These are phyloP conservation scores for Lagerstroemia speciosa DNA, from an alignment of 345 rosid species.

Conservation along the genomic window DNA sequence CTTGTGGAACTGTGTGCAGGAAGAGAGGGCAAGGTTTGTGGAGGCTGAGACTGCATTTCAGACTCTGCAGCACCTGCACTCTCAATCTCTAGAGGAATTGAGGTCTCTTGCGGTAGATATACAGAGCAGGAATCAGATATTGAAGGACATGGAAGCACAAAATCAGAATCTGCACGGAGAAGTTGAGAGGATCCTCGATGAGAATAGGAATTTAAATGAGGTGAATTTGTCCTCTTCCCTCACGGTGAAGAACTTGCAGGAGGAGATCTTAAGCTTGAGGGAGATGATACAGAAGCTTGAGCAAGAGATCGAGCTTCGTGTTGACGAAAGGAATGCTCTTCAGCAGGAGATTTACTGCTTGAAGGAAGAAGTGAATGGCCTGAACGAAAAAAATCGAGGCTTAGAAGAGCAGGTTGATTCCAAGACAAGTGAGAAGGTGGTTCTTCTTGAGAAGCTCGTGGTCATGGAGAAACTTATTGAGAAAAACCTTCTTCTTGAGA, in stretches of 20 bases:
- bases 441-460: conserved; percentile 57
- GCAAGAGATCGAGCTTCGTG: conserved; percentile 80
- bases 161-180: conserved; percentile 52
- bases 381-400: conserved; percentile 52
- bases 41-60: conserved; percentile 99
- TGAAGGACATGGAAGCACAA: conserved; percentile 58
- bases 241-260: conserved; percentile 59
- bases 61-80: conserved; percentile 83
- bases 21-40: conserved; percentile 71
- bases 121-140: conserved; percentile 42
- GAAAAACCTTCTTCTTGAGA: conserved; percentile 74
- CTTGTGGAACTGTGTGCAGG: conserved; percentile 80
- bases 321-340: conserved; percentile 86
- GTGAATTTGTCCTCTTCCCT: conserved; percentile 61
- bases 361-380: conserved; percentile 78
- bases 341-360: conserved; percentile 97
- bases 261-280: conserved; percentile 52
- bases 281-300: conserved; percentile 78
- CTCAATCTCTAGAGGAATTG: conserved; percentile 94
- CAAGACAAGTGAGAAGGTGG: conserved; percentile 42
- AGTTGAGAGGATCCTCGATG: conserved; percentile 40
- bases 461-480: conserved; percentile 70
- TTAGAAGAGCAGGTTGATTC: conserved; percentile 65
- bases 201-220: conserved; percentile 51
- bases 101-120: conserved; percentile 59